A percentile compares a stretch with the other conserved stretches of the same genome.
phyloP scores from a whole-genome alignment of 1,284 basidiomycete genomes.

The Phaffia rhodozyma region DNA sequence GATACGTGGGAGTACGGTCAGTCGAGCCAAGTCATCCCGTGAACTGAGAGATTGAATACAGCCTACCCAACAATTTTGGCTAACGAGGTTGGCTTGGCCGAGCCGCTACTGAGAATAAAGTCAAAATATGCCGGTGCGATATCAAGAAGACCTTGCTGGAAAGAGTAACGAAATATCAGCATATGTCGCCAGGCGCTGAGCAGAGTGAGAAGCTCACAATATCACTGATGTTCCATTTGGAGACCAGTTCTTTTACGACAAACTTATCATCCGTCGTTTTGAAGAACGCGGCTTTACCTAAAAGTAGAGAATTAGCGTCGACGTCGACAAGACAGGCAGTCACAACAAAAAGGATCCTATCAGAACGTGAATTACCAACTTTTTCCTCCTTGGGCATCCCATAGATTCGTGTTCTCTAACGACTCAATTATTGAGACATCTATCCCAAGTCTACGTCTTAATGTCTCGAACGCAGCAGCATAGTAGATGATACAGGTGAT shows the following conservation, averaged over 20 bases:
- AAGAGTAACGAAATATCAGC: not conserved
- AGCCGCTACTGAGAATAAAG: constrained; percentile 54
- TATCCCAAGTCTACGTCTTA: constrained; percentile 53
- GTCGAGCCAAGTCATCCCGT: constrained; percentile 40
- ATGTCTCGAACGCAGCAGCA: constrained; percentile 58
- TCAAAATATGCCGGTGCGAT: constrained; percentile 61
- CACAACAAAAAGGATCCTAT: too few relatives aligned
- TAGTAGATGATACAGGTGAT: constrained; percentile 68
- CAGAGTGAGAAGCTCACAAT: constrained; percentile 26
- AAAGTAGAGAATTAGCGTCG: constrained; percentile 32
- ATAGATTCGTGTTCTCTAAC: constrained; percentile 49
- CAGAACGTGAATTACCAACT: constrained; percentile 12
- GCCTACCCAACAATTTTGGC: constrained; percentile 57
- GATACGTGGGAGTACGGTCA: not conserved
- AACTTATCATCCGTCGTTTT: constrained; percentile 60
- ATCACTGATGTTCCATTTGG: constrained; percentile 71
- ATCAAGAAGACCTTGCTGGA: constrained; percentile 60
- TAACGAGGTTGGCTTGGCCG: constrained; percentile 49
- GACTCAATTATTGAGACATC: constrained; percentile 51
- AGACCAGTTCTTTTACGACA: constrained; percentile 67
- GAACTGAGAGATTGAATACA: too few relatives aligned
- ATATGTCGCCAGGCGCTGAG: too few relatives aligned
- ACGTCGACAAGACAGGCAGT: too few relatives aligned
- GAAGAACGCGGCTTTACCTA: constrained; percentile 53
- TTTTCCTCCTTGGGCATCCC: constrained; percentile 48